Evolutionary conservation across 345 rosid species (phyloP).

Genomic region (Linum tenue): DNA sequence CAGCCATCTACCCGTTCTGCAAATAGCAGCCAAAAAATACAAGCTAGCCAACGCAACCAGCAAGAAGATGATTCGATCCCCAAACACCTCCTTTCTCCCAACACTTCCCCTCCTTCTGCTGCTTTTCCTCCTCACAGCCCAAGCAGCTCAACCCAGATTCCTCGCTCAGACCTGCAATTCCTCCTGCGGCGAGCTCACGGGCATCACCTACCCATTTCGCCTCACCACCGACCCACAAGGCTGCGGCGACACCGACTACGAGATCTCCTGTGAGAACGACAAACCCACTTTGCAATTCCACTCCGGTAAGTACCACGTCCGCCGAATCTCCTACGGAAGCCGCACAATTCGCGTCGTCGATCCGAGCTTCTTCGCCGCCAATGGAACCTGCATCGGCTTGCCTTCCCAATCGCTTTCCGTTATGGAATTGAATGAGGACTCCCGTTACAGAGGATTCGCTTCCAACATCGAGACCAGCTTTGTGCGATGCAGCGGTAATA

Average conservation of each 20-base stretch:
- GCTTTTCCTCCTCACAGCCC: conserved; percentile 1
- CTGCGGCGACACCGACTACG: conserved; percentile 22
- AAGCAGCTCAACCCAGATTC: conserved; percentile 13
- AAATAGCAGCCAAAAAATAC: too few relatives aligned
- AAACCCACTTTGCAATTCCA: conserved; percentile 14
- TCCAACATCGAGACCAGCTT: conserved; percentile 18
- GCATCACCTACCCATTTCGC: conserved; percentile 33
- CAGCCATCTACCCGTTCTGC: too few relatives aligned
- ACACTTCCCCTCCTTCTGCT: conserved; percentile 8
- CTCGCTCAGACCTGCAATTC: conserved; percentile 22
- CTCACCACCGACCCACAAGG: conserved; percentile 17
- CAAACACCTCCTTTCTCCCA: background rate
- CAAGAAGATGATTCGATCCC: too few relatives aligned
- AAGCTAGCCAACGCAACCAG: too few relatives aligned
- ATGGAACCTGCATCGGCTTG: conserved; percentile 22
- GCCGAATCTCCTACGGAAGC: conserved; percentile 20
- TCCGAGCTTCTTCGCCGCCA: conserved; percentile 20
- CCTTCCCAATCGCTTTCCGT: conserved; percentile 20
- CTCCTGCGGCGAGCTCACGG: conserved; percentile 29
- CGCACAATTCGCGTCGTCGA: conserved; percentile 23
- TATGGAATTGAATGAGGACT: conserved; percentile 2
- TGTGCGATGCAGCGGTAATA: conserved; percentile 17
- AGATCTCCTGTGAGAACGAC: conserved; percentile 29
- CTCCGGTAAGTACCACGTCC: conserved; percentile 24
- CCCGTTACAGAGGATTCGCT: conserved; percentile 13